Base-by-base conservation (phyloP, 495 filamentous ascomycete genomes). In the Trichoderma erinaceum region DNA sequence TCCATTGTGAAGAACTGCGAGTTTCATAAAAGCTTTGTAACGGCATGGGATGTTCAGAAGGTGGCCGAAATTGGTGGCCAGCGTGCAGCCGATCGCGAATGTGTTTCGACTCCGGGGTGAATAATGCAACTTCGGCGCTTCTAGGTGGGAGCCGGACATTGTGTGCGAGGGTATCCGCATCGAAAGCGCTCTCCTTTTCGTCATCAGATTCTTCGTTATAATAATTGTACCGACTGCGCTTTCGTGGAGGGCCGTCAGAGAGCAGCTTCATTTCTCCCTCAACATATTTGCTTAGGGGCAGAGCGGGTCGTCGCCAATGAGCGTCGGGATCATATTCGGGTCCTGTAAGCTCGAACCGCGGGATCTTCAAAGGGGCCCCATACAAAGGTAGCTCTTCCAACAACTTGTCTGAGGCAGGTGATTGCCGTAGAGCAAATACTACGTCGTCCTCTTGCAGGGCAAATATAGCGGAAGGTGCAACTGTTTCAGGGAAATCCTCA, bases 61-160 rank as follows among this genome's bases (percentile, higher is more conserved):
- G 95, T n/a, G 94, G 94, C 68, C 92, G 84, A 78, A 98, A 97
- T 64, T 92, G 88, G 75, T 97, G 93, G 5, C 89, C 88, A n/a
- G 92, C 92, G 72, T 97, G 92, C 16, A 98, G 87, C 11, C 95
- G 87, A 71, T 97, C 93, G 66, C 93, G 87, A 35, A 96, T 92
- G 64, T 87, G 85, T 75, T 93, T 96, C 80, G 94, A 95, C 68
- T 97, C 92, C 0, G 92, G 89, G 63, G 86, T 86, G 79, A 98
- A 99, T 10, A 99, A 80, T 2, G 93, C 93, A 69, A 97, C 90
- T 67, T 90, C 84, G 3, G 84, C 87, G 71, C 89, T 88, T 72
- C 91, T 90, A 11, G 93, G 89, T 4, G 91, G 79, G 27, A 82
- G 71, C 25, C 76, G 76, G 25, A 76, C 76, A 67, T 78, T 75